phyloP scores from a whole-genome alignment of 2,329 filamentous ascomycete genomes.

The Epichloe hybrida region DNA sequence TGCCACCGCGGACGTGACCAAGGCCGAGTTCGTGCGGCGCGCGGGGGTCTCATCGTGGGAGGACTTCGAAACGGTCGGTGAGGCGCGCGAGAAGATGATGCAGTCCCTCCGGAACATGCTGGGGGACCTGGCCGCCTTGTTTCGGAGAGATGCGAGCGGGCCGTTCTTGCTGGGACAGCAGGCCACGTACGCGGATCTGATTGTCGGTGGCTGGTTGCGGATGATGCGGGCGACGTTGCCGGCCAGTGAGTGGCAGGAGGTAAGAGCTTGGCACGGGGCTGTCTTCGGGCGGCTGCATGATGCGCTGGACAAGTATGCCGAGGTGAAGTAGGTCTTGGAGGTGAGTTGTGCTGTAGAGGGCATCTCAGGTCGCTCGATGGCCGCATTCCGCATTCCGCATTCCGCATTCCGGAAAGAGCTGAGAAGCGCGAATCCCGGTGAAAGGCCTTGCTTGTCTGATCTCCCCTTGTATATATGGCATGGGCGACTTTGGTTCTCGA shows the following conservation, averaged over 20 bases:
- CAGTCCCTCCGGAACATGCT: conserved; percentile 27
- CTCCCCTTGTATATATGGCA: no score
- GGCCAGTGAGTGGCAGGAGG: conserved; percentile 30
- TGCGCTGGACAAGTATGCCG: conserved; percentile 25
- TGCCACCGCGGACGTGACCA: conserved; percentile 26
- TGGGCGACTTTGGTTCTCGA: no score
- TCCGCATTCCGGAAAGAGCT: no score
- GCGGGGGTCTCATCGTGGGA: conserved; percentile 31
- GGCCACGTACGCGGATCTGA: conserved; percentile 40
- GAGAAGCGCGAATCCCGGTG: no score
- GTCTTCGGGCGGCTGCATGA: conserved; percentile 36
- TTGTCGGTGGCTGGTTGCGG: conserved; percentile 42
- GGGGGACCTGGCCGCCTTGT: conserved; percentile 27
- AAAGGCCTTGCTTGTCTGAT: no score
- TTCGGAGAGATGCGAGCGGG: conserved; percentile 22
- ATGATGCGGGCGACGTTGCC: conserved; percentile 29
- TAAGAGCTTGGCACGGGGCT: conserved; percentile 35
- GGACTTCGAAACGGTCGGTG: conserved; percentile 23
- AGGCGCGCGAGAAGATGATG: conserved; percentile 25
- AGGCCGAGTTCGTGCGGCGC: conserved; percentile 35
- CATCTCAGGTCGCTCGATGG: no score
- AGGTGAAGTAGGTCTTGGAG: conserved; percentile 2
- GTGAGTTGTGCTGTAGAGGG: no score
- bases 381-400: no score
- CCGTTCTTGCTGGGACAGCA: conserved; percentile 33